phyloP scores from a whole-genome alignment of 2,329 filamentous ascomycete genomes.

The Aspergillus amoenus region DNA sequence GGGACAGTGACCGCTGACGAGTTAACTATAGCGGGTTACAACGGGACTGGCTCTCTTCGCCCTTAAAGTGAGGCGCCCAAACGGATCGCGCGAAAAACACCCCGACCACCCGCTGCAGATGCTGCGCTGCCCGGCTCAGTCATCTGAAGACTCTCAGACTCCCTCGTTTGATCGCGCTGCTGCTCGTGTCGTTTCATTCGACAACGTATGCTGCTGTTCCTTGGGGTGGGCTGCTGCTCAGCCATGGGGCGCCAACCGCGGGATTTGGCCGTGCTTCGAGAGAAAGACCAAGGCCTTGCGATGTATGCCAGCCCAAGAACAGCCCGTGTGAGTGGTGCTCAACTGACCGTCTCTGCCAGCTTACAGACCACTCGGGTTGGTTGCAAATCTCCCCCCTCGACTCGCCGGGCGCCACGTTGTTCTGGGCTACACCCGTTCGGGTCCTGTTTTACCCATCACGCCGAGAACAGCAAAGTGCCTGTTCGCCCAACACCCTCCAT shows the following conservation, averaged over 20 bases:
- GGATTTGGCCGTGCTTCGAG: constrained; percentile 1
- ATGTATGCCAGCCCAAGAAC: constrained; percentile 9
- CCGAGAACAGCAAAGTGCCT: neutral
- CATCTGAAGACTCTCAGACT: constrained; percentile 10
- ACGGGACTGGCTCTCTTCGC: neutral
- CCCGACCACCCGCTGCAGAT: constrained; percentile 24
- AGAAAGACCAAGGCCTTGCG: neutral
- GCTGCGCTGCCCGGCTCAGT: constrained; percentile 13
- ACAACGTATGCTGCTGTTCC: constrained; percentile 4
- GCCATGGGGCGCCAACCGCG: constrained; percentile 16
- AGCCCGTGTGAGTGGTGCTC: constrained; percentile 4
- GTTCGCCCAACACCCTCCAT: constrained; percentile 1
- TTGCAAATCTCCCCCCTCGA: constrained; percentile 16
- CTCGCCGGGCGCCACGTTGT: constrained; percentile 24
- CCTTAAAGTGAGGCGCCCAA: constrained; percentile 40
- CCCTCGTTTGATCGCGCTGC: neutral
- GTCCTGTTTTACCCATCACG: constrained; percentile 1
- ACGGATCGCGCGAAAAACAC: constrained; percentile 29
- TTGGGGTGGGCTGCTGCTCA: constrained; percentile 9
- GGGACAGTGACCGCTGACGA: neutral
- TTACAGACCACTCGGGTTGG: constrained; percentile 16
- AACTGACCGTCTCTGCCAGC: constrained; percentile 10
- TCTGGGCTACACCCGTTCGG: constrained; percentile 21
- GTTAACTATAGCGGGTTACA: neutral
- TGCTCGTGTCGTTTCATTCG: constrained; percentile 1